Base-by-base conservation (phyloP, 768 basidiomycete species). In the Russula compacta region DNA sequence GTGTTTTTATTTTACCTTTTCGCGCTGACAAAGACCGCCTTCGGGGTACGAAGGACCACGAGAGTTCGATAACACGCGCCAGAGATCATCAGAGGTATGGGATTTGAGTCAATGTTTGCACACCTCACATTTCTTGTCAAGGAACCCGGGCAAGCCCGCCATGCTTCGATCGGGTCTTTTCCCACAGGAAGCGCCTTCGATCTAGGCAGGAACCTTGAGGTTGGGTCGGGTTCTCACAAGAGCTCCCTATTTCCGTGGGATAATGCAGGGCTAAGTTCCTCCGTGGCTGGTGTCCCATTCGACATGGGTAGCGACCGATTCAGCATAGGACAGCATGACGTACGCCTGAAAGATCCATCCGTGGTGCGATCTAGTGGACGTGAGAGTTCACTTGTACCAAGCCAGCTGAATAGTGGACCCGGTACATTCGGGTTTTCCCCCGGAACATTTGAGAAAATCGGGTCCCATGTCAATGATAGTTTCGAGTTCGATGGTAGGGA, bases 71-170 rank as follows among this genome's bases (percentile, higher is more conserved):
- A 70, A 69, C 21, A 65, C 60, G 10, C 61, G 73, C 47, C 65
- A 73, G 65, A 77, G 78, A 47, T 81, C 86, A 4, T 89, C 87
- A 33, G 86, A 90, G 77, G 87, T 80, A 67, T 44, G 67, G 50
- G 29, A 32, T 10, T 54, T 56, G 52, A 42, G 14, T 44, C 17
- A 50, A 52, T 39, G 12, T 12, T 32, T 29, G 17, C 15, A 48
- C 9, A 4, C 5, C 21, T 50, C 43, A 50, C 21, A 36, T 32
- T 35, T 51, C 15, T n/a, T 35, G 29, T n/a, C 67, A 90, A 61
- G 90, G 89, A 91, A 74, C 89, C 89, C 50, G 90, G 87, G 35
- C 87, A 89, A 84, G 88, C 79, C n/a, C 88, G 90, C 65, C 82
- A 77, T n/a, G 75, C 74, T 38, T 88, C 89, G 48, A 79, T 80